Base-by-base conservation (phyloP, 2,329 filamentous ascomycete genomes). In the Celoporthe dispersa region DNA sequence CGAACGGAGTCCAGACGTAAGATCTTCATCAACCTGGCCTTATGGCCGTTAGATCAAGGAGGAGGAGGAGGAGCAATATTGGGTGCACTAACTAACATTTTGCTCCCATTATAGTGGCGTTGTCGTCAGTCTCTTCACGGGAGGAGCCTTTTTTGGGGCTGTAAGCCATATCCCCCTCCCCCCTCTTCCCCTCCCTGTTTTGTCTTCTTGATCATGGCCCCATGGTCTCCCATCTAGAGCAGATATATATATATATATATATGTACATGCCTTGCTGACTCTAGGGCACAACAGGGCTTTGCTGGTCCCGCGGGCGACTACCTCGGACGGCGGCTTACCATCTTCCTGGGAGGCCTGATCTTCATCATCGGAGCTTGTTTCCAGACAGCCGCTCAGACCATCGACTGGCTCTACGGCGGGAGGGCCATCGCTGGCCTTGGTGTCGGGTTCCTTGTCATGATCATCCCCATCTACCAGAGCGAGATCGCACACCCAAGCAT, bases 401-500 rank as follows among this genome's bases (percentile, higher is more conserved):
- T 87, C 31, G 75, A 81, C 3, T 94, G 90, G 76, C 84, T 95
- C 28, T 93, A 92, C 76, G 84, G 89, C 53, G 92, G 92, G 19
- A 86, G 93, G 48, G 86, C 87, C 73, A 83, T 94, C 65, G 90
- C 91, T 37, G 92, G 92, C 67, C 77, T 91, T 28, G 90, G 87
- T 28, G 85, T 88, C 67, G 81, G 84, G 51, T 80, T 83, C 68
- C 73, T 83, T 68, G 77, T 78, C 44, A 82, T 81, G 79, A 79
- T 80, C 44, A 80, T 83, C 72, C 80, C 92, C 2, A 80, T 94
- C 0, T 95, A 94, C 77, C 92, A 94, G 77, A 92, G 91, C 31
- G 93, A 96, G 76, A 85, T 95, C 33, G 90, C 91, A 3, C 93
- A 95, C 77, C 93, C 93, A 1, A 87, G 86, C 70, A 95, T 95